Evolutionary conservation across 495 filamentous ascomycete species (phyloP).

Genomic region (Tuber melanosporum): DNA sequence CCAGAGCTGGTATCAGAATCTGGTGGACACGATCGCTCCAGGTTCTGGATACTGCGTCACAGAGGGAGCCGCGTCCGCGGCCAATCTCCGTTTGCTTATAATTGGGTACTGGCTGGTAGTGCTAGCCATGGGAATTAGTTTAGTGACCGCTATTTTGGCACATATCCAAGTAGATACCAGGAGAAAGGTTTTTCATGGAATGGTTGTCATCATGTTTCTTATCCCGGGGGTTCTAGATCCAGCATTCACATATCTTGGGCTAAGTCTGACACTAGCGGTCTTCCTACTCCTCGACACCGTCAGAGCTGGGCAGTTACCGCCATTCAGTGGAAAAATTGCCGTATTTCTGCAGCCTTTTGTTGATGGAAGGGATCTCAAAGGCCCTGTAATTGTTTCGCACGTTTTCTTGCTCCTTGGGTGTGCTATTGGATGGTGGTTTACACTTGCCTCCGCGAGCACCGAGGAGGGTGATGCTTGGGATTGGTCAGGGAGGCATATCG

Average conservation of each 20-base stretch:
- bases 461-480: conserved; percentile 47
- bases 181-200: conserved; percentile 97
- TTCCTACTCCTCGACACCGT: conserved; percentile 87
- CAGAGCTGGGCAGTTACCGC: conserved; percentile 82
- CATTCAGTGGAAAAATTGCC: conserved; percentile 73
- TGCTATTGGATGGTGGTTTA: conserved; percentile 88
- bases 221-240: conserved; percentile 82
- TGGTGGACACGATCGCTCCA: conserved; percentile 36
- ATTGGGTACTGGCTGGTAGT: conserved; percentile 64
- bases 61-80: conserved; percentile 40
- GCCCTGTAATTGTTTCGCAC: conserved; percentile 89
- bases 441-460: conserved; percentile 55
- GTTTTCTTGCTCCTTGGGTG: conserved; percentile 97
- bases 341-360: conserved; percentile 86
- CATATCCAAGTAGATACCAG: conserved; percentile 84
- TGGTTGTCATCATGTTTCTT: conserved; percentile 93
- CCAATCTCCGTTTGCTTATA: conserved; percentile 74
- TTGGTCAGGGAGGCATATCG: conserved; percentile 35
- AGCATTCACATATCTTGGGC: conserved; percentile 66
- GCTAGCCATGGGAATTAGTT: conserved; percentile 60
- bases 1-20: conserved; percentile 49
- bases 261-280: conserved; percentile 65
- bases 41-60: conserved; percentile 38
- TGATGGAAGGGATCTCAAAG: conserved; percentile 84
- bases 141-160: conserved; percentile 65